phyloP scores from a whole-genome alignment of 169 alveolate genomes.

The Neospora caninum region DNA sequence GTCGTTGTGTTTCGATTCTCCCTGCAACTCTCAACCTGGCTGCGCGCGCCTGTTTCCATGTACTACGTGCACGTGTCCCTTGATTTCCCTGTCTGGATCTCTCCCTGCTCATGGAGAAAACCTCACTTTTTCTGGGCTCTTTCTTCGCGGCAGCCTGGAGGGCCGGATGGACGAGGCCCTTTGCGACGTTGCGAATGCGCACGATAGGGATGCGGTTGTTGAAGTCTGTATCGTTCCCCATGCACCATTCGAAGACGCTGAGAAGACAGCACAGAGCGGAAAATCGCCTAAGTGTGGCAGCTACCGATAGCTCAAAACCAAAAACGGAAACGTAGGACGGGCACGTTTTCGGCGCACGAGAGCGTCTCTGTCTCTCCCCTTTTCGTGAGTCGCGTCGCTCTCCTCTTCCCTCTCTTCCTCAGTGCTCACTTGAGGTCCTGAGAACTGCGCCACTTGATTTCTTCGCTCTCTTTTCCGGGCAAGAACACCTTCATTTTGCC shows the following conservation, averaged over 20 bases:
- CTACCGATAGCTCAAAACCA: too few species aligned
- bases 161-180: conserved; percentile 87
- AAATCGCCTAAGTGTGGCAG: neutral
- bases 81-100: too few species aligned
- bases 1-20: too few species aligned
- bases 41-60: too few species aligned
- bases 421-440: conserved; percentile 70
- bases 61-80: too few species aligned
- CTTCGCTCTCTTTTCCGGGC: conserved; percentile 67
- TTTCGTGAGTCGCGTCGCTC: too few species aligned
- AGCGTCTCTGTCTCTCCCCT: too few species aligned
- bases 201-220: conserved; percentile 84
- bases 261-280: neutral
- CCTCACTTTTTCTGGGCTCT: conserved; percentile 83
- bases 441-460: conserved; percentile 69
- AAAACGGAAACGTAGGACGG: too few species aligned
- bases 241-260: conserved; percentile 87
- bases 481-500: conserved; percentile 69
- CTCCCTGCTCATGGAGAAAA: too few species aligned
- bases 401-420: neutral
- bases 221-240: conserved; percentile 84
- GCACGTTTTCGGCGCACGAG: too few species aligned
- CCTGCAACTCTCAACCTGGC: too few species aligned
- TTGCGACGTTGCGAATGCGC: conserved; percentile 88
- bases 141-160: conserved; percentile 85